Conservation (phyloP, 192 early-diverging fungal genomes). For the Phlyctochytrium arcticum region DNA sequence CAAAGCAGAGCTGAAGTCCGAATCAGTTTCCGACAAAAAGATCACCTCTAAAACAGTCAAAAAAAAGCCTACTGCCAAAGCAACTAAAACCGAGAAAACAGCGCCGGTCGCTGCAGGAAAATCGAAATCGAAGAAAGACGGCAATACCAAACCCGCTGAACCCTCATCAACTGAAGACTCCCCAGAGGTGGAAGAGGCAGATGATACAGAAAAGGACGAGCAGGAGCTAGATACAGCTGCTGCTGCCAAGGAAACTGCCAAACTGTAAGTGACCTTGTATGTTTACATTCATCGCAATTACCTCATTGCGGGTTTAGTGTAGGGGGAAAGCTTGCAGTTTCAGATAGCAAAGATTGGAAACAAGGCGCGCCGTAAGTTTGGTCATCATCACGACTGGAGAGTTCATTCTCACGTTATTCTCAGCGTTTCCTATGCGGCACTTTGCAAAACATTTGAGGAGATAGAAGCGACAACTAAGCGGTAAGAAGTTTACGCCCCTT, state of each 20-base stretch:
- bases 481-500: neutral
- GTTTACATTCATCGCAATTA: neutral
- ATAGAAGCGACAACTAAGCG: conserved; percentile 90
- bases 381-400: neutral
- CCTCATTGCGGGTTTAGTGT: neutral
- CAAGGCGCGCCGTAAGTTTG: neutral
- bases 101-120: no score
- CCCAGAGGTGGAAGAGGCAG: neutral
- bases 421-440: conserved; percentile 68
- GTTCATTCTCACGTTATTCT: neutral
- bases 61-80: no score
- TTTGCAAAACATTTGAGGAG: conserved; percentile 87
- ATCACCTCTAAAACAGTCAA: no score
- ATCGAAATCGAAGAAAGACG: no score
- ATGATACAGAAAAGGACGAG: neutral
- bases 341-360: neutral
- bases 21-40: no score
- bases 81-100: no score
- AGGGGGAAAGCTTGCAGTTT: neutral
- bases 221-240: no score
- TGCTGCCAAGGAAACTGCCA: neutral
- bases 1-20: no score
- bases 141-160: neutral
- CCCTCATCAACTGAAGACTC: neutral
- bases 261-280: neutral